Evolutionary conservation across 1,284 basidiomycete species (phyloP).

Genomic region (Quambalaria eucalypti): DNA sequence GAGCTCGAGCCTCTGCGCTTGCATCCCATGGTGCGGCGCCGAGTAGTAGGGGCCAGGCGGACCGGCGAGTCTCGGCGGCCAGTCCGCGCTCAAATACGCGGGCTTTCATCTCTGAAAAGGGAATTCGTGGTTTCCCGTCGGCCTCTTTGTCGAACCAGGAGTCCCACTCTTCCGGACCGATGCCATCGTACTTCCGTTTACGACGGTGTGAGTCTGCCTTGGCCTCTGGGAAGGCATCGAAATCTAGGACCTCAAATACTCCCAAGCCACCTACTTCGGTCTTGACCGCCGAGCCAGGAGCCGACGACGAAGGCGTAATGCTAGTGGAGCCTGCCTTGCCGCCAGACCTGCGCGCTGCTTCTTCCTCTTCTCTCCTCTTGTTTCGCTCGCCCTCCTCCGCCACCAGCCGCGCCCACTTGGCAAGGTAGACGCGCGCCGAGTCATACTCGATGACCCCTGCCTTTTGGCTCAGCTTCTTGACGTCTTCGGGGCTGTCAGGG

Average conservation of each 20-base stretch:
- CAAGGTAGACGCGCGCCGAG: conserved; percentile 86
- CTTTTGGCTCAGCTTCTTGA: conserved; percentile 18
- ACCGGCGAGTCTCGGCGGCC: conserved; percentile 14
- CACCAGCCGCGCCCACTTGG: conserved; percentile 89
- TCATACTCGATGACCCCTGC: conserved; percentile 58
- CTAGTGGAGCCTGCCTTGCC: not conserved
- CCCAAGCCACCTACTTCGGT: conserved; percentile 22
- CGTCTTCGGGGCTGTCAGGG: conserved; percentile 10
- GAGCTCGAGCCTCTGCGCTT: conserved; percentile 24
- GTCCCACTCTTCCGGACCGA: not conserved
- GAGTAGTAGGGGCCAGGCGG: conserved; percentile 80
- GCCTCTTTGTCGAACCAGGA: not conserved
- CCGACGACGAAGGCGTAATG: not conserved
- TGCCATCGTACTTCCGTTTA: too few species aligned
- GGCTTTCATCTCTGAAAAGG: conserved; percentile 14
- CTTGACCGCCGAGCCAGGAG: too few species aligned
- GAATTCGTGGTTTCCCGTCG: not conserved
- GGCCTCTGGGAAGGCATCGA: not conserved
- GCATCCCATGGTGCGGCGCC: conserved; percentile 71
- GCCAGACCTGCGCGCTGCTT: not conserved
- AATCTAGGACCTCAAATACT: conserved; percentile 26
- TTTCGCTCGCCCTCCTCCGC: conserved; percentile 50
- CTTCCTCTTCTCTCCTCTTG: conserved; percentile 11
- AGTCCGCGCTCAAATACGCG: conserved; percentile 34
- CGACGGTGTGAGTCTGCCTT: too few species aligned